Percentiles rank a stretch among this genome's conserved stretches.
phyloP scores from a whole-genome alignment of 2,329 filamentous ascomycete genomes.

The Dactylellina sp. region DNA sequence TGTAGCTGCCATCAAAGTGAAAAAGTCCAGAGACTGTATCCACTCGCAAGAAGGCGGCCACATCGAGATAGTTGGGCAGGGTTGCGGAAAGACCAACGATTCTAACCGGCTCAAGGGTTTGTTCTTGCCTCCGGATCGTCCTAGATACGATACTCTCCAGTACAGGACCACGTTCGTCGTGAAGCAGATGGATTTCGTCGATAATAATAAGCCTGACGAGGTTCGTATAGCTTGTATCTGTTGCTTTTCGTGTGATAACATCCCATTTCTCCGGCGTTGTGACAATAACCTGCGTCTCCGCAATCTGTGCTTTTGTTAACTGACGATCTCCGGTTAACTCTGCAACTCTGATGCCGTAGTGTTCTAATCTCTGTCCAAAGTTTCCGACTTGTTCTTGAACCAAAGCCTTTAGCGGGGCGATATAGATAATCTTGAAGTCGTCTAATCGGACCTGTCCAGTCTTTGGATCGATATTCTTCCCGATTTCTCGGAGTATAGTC shows the following conservation, averaged over 20 bases:
- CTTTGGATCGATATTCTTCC: constrained; percentile 87
- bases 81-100: constrained; percentile 94
- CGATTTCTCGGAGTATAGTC: constrained; percentile 93
- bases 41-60: constrained; percentile 92
- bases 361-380: constrained; percentile 88
- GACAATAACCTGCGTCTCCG: constrained; percentile 97
- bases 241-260: constrained; percentile 97
- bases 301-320: constrained; percentile 97
- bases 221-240: constrained; percentile 95
- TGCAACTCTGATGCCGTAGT: constrained; percentile 91
- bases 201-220: constrained; percentile 96
- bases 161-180: constrained; percentile 96
- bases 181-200: constrained; percentile 96
- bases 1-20: constrained; percentile 94
- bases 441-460: constrained; percentile 96
- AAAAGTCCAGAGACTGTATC: constrained; percentile 87
- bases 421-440: constrained; percentile 98
- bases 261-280: constrained; percentile 99
- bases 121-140: constrained; percentile 91
- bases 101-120: constrained; percentile 91
- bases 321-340: constrained; percentile 97
- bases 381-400: constrained; percentile 99
- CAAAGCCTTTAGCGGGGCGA: constrained; percentile 92
- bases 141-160: constrained; percentile 96
- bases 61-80: constrained; percentile 94